Conservation (phyloP, 805 yeast genomes). For the Yamadazyma sp. region DNA sequence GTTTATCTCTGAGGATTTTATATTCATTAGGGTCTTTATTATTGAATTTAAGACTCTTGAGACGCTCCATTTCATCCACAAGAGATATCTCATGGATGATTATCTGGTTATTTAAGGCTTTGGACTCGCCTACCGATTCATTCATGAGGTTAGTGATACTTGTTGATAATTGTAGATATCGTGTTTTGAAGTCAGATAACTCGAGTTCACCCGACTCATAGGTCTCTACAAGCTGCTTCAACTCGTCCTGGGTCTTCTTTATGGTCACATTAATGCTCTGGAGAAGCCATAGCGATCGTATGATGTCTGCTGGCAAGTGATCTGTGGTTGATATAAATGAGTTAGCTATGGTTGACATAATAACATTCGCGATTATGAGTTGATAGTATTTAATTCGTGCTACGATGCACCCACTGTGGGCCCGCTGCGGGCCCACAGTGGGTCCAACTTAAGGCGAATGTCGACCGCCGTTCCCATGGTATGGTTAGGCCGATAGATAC, state of each 20-base stretch:
- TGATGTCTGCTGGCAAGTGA: constrained; percentile 42
- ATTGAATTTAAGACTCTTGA: constrained; percentile 15
- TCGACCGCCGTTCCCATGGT: too few relatives aligned
- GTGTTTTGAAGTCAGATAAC: background rate
- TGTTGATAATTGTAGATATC: background rate
- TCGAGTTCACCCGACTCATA: background rate
- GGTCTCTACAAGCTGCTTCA: background rate
- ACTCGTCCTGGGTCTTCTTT: constrained; percentile 16
- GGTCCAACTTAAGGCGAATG: too few relatives aligned
- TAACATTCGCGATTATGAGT: too few relatives aligned
- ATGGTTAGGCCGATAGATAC: too few relatives aligned
- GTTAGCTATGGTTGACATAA: constrained; percentile 20
- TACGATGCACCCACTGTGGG: too few relatives aligned
- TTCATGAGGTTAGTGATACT: constrained; percentile 1
- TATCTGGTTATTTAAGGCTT: constrained; percentile 28
- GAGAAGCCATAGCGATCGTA: constrained; percentile 41
- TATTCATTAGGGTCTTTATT: constrained; percentile 8
- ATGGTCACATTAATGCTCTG: constrained; percentile 33
- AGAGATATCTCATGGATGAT: constrained; percentile 21
- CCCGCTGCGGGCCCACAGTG: too few relatives aligned
- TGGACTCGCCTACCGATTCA: constrained; percentile 26
- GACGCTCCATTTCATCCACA: constrained; percentile 15
- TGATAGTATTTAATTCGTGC: too few relatives aligned
- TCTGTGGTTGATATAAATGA: constrained; percentile 41
- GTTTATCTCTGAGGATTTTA: constrained; percentile 25